phyloP scores from a whole-genome alignment of 805 yeast genomes.

The Hemisphaericaspora nanyangensis region DNA sequence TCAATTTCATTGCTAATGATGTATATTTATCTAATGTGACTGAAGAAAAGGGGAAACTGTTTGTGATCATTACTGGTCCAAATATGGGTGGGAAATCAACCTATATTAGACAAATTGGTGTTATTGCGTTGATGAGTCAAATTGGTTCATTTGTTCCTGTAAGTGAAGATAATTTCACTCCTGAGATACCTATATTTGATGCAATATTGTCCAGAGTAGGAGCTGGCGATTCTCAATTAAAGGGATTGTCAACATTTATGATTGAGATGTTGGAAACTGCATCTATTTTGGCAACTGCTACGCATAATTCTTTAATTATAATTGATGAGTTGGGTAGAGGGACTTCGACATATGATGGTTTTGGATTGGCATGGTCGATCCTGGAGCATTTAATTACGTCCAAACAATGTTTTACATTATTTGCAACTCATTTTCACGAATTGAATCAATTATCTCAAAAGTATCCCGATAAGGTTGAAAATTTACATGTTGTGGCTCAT shows the following conservation, averaged over 20 bases:
- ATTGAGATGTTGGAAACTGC: constrained; percentile 96
- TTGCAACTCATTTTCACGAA: constrained; percentile 98
- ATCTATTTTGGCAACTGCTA: constrained; percentile 76
- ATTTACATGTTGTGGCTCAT: constrained; percentile 92
- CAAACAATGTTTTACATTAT: constrained; percentile 74
- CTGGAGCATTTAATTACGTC: constrained; percentile 76
- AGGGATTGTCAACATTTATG: constrained; percentile 89
- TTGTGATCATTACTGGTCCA: constrained; percentile 88
- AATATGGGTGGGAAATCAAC: constrained; percentile 98
- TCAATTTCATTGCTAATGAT: constrained; percentile 89
- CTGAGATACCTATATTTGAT: constrained; percentile 82
- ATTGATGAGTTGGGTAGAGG: constrained; percentile 97
- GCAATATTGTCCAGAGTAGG: constrained; percentile 96
- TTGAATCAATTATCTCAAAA: constrained; percentile 73
- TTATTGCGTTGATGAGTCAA: constrained; percentile 81
- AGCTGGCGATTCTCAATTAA: constrained; percentile 95
- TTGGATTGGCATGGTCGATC: constrained; percentile 96
- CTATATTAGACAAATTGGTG: constrained; percentile 85
- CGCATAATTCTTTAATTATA: constrained; percentile 73
- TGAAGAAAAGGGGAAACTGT: constrained; percentile 29
- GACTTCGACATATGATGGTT: constrained; percentile 87
- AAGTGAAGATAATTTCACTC: constrained; percentile 37
- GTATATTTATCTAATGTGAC: constrained; percentile 50
- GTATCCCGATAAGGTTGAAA: constrained; percentile 56
- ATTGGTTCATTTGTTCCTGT: constrained; percentile 85